phyloP scores from a whole-genome alignment of 202 grass and related monocot species.

The Carex arenaria region DNA sequence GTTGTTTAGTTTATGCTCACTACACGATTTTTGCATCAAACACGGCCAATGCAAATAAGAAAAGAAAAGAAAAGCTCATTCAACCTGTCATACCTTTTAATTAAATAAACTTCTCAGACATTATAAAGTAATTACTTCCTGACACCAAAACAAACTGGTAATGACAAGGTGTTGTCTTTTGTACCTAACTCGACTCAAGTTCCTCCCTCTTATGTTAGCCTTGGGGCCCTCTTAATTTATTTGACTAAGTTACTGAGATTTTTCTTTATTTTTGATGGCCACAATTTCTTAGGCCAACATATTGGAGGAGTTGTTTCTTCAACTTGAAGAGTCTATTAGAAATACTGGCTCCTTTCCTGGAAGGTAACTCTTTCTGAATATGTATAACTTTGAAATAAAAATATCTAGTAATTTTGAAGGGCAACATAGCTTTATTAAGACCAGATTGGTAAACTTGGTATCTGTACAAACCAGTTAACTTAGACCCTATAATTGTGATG shows the following conservation, averaged over 20 bases:
- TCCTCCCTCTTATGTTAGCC: not conserved
- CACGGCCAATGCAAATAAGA: not conserved
- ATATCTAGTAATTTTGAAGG: not conserved
- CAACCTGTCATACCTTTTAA: not conserved
- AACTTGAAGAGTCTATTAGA: slow-evolving; percentile 74
- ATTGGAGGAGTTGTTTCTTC: slow-evolving; percentile 94
- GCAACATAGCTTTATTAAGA: not conserved
- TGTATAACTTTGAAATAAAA: slow-evolving; percentile 9
- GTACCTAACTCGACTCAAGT: not conserved
- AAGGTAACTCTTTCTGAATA: slow-evolving; percentile 55
- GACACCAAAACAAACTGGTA: not conserved
- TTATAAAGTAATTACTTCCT: slow-evolving; percentile 3
- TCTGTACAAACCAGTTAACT: not conserved
- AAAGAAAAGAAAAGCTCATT: not conserved
- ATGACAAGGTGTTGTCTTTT: not conserved
- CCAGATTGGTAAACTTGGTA: not conserved
- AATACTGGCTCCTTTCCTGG: slow-evolving; percentile 83
- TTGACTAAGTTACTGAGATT: not conserved
- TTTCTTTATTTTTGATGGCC: not conserved
- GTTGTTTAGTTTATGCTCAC: slow-evolving; percentile 5
- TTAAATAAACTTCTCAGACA: not conserved
- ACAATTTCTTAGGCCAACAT: slow-evolving; percentile 55
- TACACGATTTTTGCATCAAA: not conserved
- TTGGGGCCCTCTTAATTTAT: not conserved
- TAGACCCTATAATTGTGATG: not conserved